Evolutionary conservation across 306 rosid species (phyloP).

Genomic region (Cicer pinnatifidum): DNA sequence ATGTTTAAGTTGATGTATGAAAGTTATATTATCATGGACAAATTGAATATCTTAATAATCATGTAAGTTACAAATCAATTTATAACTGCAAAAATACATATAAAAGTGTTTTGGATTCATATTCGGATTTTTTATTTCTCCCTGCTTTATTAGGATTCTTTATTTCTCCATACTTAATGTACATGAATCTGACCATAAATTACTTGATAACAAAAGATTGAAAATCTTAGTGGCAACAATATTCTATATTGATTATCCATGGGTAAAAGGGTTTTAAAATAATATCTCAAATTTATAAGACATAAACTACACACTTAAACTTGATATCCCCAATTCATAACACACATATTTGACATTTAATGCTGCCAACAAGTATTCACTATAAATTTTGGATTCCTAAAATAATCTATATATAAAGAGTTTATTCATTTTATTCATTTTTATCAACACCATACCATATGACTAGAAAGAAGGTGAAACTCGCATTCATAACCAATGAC

Average conservation of each 20-base stretch:
- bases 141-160: fast-evolving
- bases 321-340: background rate
- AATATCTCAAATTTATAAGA: background rate
- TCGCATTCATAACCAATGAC: slow-evolving; percentile 16
- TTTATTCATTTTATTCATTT: background rate
- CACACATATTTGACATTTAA: slow-evolving; percentile 8
- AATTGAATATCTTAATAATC: too few species aligned
- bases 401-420: background rate
- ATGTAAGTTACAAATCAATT: too few species aligned
- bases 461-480: slow-evolving; percentile 25
- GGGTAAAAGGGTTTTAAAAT: background rate
- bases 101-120: too few species aligned
- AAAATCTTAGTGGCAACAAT: background rate
- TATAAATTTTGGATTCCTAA: background rate
- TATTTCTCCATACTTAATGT: too few species aligned
- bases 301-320: background rate
- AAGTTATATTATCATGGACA: too few species aligned
- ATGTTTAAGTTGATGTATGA: too few species aligned
- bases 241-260: background rate
- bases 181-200: too few species aligned
- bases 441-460: background rate
- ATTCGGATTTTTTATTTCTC: too few species aligned
- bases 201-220: background rate
- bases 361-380: background rate
- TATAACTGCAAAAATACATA: too few species aligned